Conservation (phyloP, 2,329 filamentous ascomycete species). For the Phialophora verrucosa region DNA sequence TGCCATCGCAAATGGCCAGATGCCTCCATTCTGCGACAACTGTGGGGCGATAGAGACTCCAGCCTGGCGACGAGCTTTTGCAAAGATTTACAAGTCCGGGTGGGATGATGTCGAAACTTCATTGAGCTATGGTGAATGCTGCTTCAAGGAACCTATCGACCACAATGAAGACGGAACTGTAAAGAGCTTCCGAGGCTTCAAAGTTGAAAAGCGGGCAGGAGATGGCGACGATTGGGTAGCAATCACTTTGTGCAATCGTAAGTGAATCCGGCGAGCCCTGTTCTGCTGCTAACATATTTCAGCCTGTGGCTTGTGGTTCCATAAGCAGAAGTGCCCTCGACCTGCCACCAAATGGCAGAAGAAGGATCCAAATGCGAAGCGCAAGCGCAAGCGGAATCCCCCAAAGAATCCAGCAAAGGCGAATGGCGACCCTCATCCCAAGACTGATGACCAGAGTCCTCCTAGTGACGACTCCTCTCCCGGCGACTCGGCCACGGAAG, state of each 20-base stretch:
- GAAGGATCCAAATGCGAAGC: conserved; percentile 51
- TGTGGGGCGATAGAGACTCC: conserved; percentile 95
- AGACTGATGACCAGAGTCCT: conserved; percentile 44
- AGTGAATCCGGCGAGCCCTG: conserved; percentile 48
- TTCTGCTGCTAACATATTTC: conserved; percentile 38
- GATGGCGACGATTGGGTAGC: conserved; percentile 73
- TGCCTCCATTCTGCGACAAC: conserved; percentile 88
- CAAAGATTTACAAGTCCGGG: conserved; percentile 72
- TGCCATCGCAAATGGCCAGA: conserved; percentile 75
- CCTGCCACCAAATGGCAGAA: conserved; percentile 84
- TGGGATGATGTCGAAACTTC: conserved; percentile 74
- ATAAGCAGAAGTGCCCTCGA: conserved; percentile 83
- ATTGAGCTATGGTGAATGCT: conserved; percentile 73
- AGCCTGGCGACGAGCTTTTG: conserved; percentile 92
- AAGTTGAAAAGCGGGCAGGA: conserved; percentile 73
- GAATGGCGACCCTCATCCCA: conserved; percentile 44
- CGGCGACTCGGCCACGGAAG: conserved; percentile 37
- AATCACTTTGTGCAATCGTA: conserved; percentile 84
- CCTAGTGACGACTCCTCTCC: conserved; percentile 48
- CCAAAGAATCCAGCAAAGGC: conserved; percentile 44
- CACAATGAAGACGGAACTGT: conserved; percentile 67
- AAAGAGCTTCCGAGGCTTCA: conserved; percentile 72
- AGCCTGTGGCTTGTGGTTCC: conserved; percentile 93
- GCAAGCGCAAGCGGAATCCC: conserved; percentile 44
- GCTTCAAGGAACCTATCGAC: conserved; percentile 72